These are phyloP conservation scores for Yamadazyma dushanensis DNA, from an alignment of 1,139 yeast species.

Conservation along the genomic window DNA sequence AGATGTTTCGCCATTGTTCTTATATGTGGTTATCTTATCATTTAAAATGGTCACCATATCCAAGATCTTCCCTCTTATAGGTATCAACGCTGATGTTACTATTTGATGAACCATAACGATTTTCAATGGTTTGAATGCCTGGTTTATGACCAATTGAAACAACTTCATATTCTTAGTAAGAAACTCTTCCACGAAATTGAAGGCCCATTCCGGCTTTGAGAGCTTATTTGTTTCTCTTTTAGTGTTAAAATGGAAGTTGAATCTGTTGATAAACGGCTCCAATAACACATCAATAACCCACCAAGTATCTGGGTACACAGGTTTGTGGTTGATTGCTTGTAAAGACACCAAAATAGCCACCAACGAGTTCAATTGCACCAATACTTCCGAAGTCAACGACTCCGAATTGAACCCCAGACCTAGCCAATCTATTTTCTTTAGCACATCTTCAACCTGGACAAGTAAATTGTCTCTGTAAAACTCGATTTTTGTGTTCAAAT, in stretches of 20 bases:
- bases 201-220: conserved; percentile 82
- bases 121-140: conserved; percentile 27
- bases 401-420: conserved; percentile 10
- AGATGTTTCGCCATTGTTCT: conserved; percentile 16
- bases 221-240: conserved; percentile 63
- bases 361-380: conserved; percentile 14
- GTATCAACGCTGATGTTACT: conserved; percentile 53
- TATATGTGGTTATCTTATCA: conserved; percentile 21
- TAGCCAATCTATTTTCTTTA: conserved; percentile 21
- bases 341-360: conserved; percentile 31
- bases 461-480: conserved; percentile 7
- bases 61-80: conserved; percentile 49
- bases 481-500: conserved; percentile 9
- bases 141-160: conserved; percentile 34
- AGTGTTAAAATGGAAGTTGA: conserved; percentile 70
- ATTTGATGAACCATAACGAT: conserved; percentile 47
- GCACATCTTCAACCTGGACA: conserved; percentile 7
- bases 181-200: conserved; percentile 53
- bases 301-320: conserved; percentile 47
- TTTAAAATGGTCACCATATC: conserved; percentile 29
- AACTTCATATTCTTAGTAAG: conserved; percentile 43
- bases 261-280: conserved; percentile 58
- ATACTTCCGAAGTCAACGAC: conserved; percentile 8
- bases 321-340: conserved; percentile 33
- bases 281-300: conserved; percentile 62